Base-by-base conservation (phyloP, 352 stramenopile species). In the Phytopythium kandeliae region DNA sequence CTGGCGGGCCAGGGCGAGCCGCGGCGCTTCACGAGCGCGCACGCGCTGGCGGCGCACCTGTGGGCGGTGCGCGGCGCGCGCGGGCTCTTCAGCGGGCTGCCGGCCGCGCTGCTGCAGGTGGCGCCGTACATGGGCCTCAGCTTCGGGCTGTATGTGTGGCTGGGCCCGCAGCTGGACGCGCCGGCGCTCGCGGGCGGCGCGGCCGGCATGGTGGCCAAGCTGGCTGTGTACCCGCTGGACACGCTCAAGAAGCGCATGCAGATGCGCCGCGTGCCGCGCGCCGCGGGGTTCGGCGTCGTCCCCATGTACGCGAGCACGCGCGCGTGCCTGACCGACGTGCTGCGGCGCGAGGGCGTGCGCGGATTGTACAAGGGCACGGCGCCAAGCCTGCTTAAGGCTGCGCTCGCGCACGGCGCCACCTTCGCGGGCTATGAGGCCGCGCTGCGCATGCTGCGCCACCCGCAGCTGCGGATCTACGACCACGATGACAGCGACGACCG, bases 231-330 rank as follows among this genome's bases (percentile, higher is more conserved):
- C 71, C 94, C 94, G 3, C 58, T 98, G 11, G 94, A 98, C 72
- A 98, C 94, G 15, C 62, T 98, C n/a, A 98, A 98, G 74, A 97
- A 97, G 67, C 81, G 91, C 42, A 89, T 98, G 69, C 94, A 98
- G 55, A 84, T 95, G 69, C 79, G 82, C n/a, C 65, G 85, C 31
- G 63, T 95, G 12, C 68, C 67, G 35, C 78, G 84, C 12, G 74
- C 62, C 33, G 54, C 54, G 43, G 69, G 61, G 5, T 94, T 91
- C 54, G 83, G 83, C 30, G 58, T 74, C 24, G 88, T 89, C 43
- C 77, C 79, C 7, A 57, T 69, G 56, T 95, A 95, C 49, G 51
- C 53, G 21, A 82, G 69, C 10, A 78, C 81, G 24, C 85, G 65
- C 66, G 58, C 57, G 25, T 95, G 84, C 36, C 73, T 80, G 19